Percentiles rank a stretch among this genome's conserved stretches.
Conservation (phyloP, 2,329 filamentous ascomycete species). For the Paecilomyces variotii region DNA sequence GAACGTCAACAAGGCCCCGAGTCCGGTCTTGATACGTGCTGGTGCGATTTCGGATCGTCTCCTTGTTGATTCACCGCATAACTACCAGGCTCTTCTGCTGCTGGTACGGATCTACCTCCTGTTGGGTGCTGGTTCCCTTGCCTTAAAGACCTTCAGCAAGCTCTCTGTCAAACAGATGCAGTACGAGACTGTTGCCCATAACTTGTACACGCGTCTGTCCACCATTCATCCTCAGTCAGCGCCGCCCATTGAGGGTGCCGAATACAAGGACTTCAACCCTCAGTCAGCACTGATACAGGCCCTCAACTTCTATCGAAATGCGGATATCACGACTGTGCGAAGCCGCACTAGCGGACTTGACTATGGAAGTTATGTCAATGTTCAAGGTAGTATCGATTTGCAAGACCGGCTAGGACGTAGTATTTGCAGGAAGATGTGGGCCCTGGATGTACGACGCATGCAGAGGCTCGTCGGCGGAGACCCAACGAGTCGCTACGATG, state of each 20-base stretch:
- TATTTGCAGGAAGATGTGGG: slow-evolving; percentile 35
- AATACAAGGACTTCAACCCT: slow-evolving; percentile 35
- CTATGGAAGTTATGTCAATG: slow-evolving; percentile 36
- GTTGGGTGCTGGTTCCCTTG: slow-evolving; percentile 38
- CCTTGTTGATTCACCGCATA: slow-evolving; percentile 36
- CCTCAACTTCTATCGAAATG: slow-evolving; percentile 33
- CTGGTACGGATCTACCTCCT: slow-evolving; percentile 37
- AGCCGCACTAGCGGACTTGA: slow-evolving; percentile 32
- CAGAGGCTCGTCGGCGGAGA: slow-evolving; percentile 33
- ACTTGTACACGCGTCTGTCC: slow-evolving; percentile 40
- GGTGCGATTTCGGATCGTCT: slow-evolving; percentile 33
- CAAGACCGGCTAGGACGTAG: slow-evolving; percentile 31
- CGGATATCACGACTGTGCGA: slow-evolving; percentile 28
- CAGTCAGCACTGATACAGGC: slow-evolving; percentile 32
- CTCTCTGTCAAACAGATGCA: slow-evolving; percentile 43
- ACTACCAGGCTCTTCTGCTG: slow-evolving; percentile 38
- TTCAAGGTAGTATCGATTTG: slow-evolving; percentile 35
- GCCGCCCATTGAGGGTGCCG: slow-evolving; percentile 30
- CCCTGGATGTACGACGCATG: slow-evolving; percentile 33
- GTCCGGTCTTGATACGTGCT: slow-evolving; percentile 27
- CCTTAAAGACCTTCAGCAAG: slow-evolving; percentile 37
- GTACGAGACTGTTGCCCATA: slow-evolving; percentile 40
- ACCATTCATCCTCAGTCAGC: slow-evolving; percentile 38
- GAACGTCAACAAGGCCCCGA: slow-evolving; percentile 13
- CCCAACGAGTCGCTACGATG: slow-evolving; percentile 25